Base-by-base conservation (phyloP, 768 basidiomycete genomes). In the Clitopilus hobsonii region DNA sequence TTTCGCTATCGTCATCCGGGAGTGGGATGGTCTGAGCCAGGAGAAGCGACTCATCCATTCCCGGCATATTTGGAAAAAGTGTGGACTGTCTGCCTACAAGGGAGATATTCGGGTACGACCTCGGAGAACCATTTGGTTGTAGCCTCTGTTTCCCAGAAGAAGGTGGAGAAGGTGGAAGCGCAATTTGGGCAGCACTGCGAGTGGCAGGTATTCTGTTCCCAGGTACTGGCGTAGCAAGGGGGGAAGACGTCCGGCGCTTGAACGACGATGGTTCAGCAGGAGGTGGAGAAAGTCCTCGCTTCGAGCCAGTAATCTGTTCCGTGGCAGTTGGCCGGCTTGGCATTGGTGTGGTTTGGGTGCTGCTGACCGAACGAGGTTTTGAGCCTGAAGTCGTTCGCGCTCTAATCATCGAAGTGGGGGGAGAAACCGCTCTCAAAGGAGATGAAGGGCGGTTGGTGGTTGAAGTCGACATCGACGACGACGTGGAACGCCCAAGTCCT, bases 11-110 rank as follows among this genome's bases (percentile, higher is more conserved):
- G 55, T 81, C 83, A 59, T 83, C 85, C 1, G 90, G 89, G 18
- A 90, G 76, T n/a, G 89, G 91, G 32, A 90, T 84, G 23, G 75
- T 74, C 55, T 85, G 82, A 0, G 90, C 88, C 45, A 86, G 72
- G 32, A 92, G 78, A 3, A 91, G 72, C 24, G 86, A 84, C 38
- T 87, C 81, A 32, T 89, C 81, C 16, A 74, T 69, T 56, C 66
- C 70, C 41, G 70, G 66, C 16, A 72, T 51, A 58, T 73, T 72
- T 24, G 76, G 69, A 38, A 80, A 71, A 36, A 76, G 58, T 3
- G 72, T 69, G 6, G 82, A 81, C 38, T 77, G 74, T 41, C 77
- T 74, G 6, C 61, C 56, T 18, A 69, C 71, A 4, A 75, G 63
- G 25, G 77, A 72, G 38, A 55, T 58, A 45, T 45, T 45, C 14